Percentiles rank a stretch among this genome's conserved stretches.
These are phyloP conservation scores for Bipolaris bicolor DNA, from an alignment of 2,329 filamentous ascomycete genomes.

Conservation along the genomic window DNA sequence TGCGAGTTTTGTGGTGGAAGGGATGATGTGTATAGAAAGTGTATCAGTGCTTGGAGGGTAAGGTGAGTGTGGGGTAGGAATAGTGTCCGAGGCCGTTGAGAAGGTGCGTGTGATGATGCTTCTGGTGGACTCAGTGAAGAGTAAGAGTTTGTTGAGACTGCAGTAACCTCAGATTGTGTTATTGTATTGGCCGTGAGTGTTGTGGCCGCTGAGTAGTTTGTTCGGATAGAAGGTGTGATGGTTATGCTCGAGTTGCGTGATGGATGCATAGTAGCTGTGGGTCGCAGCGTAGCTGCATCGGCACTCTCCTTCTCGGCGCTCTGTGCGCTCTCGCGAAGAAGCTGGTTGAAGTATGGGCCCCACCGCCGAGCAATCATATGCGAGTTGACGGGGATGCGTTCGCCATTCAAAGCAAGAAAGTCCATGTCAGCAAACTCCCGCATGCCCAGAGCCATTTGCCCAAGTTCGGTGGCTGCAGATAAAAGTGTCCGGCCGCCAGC, in stretches of 20 bases:
- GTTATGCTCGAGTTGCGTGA: slow-evolving; percentile 82
- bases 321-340: slow-evolving; percentile 79
- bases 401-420: slow-evolving; percentile 86
- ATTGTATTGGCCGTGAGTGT: slow-evolving; percentile 51
- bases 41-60: slow-evolving; percentile 86
- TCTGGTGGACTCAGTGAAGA: slow-evolving; percentile 60
- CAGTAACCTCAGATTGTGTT: slow-evolving; percentile 45
- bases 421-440: slow-evolving; percentile 97
- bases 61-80: slow-evolving; percentile 92
- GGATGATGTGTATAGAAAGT: slow-evolving; percentile 92
- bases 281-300: slow-evolving; percentile 77
- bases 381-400: slow-evolving; percentile 92
- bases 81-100: slow-evolving; percentile 79
- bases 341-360: slow-evolving; percentile 94
- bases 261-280: slow-evolving; percentile 60
- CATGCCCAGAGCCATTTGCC: slow-evolving; percentile 76
- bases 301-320: slow-evolving; percentile 62
- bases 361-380: slow-evolving; percentile 84
- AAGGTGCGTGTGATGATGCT: slow-evolving; percentile 59
- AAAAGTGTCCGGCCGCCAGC: slow-evolving; percentile 79
- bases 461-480: slow-evolving; percentile 81
- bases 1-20: slow-evolving; percentile 77
- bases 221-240: slow-evolving; percentile 73
- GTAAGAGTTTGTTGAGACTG: slow-evolving; percentile 50
- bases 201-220: slow-evolving; percentile 52